phyloP scores from a whole-genome alignment of 2,329 filamentous ascomycete species.

The Penicillium thymicola region DNA sequence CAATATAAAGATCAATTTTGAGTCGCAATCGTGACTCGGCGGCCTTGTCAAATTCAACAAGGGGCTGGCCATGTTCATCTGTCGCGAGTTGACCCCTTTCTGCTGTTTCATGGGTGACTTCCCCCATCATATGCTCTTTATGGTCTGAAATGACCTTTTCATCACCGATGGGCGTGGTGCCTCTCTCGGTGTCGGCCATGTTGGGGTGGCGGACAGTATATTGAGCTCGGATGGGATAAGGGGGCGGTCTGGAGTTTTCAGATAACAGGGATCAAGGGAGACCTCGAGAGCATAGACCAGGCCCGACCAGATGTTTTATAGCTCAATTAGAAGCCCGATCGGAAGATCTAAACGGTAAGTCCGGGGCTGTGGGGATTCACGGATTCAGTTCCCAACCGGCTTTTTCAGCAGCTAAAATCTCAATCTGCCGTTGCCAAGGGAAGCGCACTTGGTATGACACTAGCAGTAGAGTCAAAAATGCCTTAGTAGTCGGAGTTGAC shows the following conservation, averaged over 20 bases:
- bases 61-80: constrained; percentile 51
- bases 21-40: constrained; percentile 57
- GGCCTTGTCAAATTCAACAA: constrained; percentile 54
- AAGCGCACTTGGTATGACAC: neutral
- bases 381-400: neutral
- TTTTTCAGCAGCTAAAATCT: neutral
- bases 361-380: constrained; percentile 9
- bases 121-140: constrained; percentile 15
- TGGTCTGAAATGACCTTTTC: constrained; percentile 21
- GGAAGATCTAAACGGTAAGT: neutral
- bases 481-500: neutral
- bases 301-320: constrained; percentile 2
- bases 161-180: constrained; percentile 14
- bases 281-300: neutral
- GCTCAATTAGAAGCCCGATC: neutral
- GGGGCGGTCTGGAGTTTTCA: neutral
- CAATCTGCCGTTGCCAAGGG: constrained; percentile 14
- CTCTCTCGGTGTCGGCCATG: constrained; percentile 8
- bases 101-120: constrained; percentile 37
- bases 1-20: constrained; percentile 64
- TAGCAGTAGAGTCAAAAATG: neutral
- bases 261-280: neutral
- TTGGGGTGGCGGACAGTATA: neutral
- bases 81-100: constrained; percentile 48
- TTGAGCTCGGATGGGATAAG: neutral